Evolutionary conservation across 441 rosid species (phyloP), one percentile per base, ranked within the genome.

Genomic region (Hypseocharis bilobata): DNA sequence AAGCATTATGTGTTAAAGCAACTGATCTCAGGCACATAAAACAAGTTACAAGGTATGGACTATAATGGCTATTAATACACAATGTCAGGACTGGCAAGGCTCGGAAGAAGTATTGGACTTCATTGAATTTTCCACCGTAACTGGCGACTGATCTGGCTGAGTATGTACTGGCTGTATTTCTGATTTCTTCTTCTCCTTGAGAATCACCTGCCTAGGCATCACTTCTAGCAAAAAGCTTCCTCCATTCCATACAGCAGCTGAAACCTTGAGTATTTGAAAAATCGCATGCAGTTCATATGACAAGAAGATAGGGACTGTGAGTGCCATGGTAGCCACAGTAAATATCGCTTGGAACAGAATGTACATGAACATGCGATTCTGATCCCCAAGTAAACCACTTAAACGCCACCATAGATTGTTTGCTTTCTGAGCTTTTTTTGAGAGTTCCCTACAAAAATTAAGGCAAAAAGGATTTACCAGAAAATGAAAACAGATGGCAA

Each of bases 231-330:
- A 81, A 64, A 92, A 92, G 85, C 87, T 88, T 63, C 89, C 98
- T 19, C 97, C 98, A 57, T 90, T 92, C 95, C 95, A 90, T 4
- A 87, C 82, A 0, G 98, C 74, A 1, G 97, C 97, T 0, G 98
- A 90, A 51, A 90, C 78, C 85, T 90, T 92, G 17, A 92, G 85
- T 60, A 90, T 62, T 72, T 92, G 97, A 76, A 90, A 92, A 63
- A 85, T 64, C 32, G 62, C 88, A 8, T 86, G 92, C 30, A 87
- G 74, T 70, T 78, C 59, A 57, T 93, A 90, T 0, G 97, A 90
- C 54, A 90, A 68, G 78, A 93, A 93, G 75, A 93, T 87, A 1
- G 97, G 97, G 36, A 90, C 93, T 0, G 98, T 86, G 68, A 88
- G 83, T 34, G 95, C 97, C 89, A 80, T 87, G 61, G 98, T 90